Evolutionary conservation across 2,329 filamentous ascomycete species (phyloP), one percentile per base, ranked within the genome.

Genomic region (Exophiala viscosa): DNA sequence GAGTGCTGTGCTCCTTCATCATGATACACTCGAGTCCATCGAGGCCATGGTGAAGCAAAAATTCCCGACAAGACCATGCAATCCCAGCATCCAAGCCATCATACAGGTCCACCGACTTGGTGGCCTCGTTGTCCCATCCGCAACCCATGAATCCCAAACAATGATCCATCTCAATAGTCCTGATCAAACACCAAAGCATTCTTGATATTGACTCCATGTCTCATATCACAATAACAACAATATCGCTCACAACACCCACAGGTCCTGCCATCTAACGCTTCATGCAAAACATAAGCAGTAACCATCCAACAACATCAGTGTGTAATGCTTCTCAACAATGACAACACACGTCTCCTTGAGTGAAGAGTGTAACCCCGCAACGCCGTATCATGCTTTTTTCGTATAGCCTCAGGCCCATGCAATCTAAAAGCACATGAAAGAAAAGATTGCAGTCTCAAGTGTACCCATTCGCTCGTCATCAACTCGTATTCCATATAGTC

Each of bases 181-280:
- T 7, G 23, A 4, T 10, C 17, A 15, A 41, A 41, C 39, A 41
- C 39, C 39, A 41, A 41, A 10, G 8, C n/a, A 8, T 18, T 31
- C 17, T 42, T 23, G 17, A 42, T n/a, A 5, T 31, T 40, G 38
- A 18, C 13, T 11, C 2, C 10, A n/a, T 13, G 28, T 31, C 40
- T 31, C 20, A 28, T 17, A 18, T 15, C 39, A 28, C 34, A 36
- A 10, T 10, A 36, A 36, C 34, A 36, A 15, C 14, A 36, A 36
- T 10, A 36, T 23, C 20, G 40, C 40, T 23, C 40, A 42, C 18
- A 42, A 42, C 28, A 23, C 40, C 13, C 20, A 28, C n/a, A n/a
- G 40, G 17, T 23, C 40, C 40, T 23, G 20, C 40, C 40, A 31
- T 42, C 40, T 42, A 42, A 42, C 40, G 40, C 40, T 42, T 31